Base-by-base conservation (phyloP, 2,329 filamentous ascomycete genomes). In the Phaeosphaeriaceae sp. region DNA sequence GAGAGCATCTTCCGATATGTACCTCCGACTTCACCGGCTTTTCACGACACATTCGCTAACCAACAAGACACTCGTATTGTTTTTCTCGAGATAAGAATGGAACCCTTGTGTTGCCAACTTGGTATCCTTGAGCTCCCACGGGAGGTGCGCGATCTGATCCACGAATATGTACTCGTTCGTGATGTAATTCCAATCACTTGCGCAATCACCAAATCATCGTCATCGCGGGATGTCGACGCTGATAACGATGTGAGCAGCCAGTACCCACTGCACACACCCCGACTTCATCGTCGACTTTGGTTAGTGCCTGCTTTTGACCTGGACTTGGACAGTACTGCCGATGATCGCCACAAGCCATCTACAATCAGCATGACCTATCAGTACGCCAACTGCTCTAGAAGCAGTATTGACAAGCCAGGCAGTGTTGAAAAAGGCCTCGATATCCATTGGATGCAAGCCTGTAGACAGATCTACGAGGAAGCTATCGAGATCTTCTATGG, bases 321-420 rank as follows among this genome's bases (percentile, higher is more conserved):
- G 45, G 55, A 61, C 20, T 19, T 62, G 24, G 55, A 58, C 10
- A 58, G 58, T 15, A 40, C 46, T 19, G 45, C 45, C 20, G 21
- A 46, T 13, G 60, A 57, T 25, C 44, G 45, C 33, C 56, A 53
- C 48, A 48, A 53, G 19, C 59, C 63, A 17, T 60, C 53, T 25
- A 48, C 44, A 22, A 60, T 66, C 19, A 48, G 54, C 15, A 67
- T 71, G 66, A 70, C 66, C 1, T 70, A 70, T 20, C 67, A 70
- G 36, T 36, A 36, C 31, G 31, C 31, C 7, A 36, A 15, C 3
- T 11, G 31, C 31, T 36, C 31, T 7, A 36, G 3, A 36, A 13
- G 31, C 31, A 36, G 31, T 36, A 13, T 36, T 11, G 31, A 13
- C 31, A 13, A 11, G 31, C 7, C 31, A 36, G 13, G 31, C 31